Conservation (phyloP, 805 yeast genomes). For the Candida palmyrensis region DNA sequence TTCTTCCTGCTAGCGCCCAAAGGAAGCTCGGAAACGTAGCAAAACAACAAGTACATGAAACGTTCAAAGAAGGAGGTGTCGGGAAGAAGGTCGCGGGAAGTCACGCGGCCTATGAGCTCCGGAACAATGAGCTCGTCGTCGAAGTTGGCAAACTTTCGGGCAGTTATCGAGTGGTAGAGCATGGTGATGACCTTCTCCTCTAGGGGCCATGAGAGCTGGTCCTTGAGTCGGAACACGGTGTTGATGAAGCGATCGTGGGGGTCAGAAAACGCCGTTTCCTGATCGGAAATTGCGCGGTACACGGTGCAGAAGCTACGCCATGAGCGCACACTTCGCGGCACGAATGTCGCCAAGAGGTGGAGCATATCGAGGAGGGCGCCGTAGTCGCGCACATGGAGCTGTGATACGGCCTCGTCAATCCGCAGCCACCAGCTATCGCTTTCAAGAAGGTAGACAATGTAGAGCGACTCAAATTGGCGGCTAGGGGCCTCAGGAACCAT, state of each 20-base stretch:
- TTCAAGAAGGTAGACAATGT: constrained; percentile 13
- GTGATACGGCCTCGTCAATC: constrained; percentile 16
- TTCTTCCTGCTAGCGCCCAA: constrained; percentile 16
- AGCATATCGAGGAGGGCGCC: constrained; percentile 13
- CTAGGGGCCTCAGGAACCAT: no score
- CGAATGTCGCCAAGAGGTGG: constrained; percentile 11
- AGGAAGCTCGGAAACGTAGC: constrained; percentile 23
- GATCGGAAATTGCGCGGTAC: constrained; percentile 11
- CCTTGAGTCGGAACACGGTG: constrained; percentile 18
- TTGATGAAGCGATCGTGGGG: constrained; percentile 24
- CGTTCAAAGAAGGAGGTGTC: constrained; percentile 26
- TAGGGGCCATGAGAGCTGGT: constrained; percentile 23
- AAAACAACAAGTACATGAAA: constrained; percentile 32
- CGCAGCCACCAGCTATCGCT: constrained; percentile 22
- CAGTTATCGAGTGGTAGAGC: constrained; percentile 25
- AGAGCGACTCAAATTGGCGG: constrained; percentile 20
- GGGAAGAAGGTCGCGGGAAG: constrained; percentile 24
- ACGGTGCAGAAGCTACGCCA: constrained; percentile 24
- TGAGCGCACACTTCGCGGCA: constrained; percentile 8
- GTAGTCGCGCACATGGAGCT: constrained; percentile 7
- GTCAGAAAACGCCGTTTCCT: constrained; percentile 11
- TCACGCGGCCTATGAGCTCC: constrained; percentile 15
- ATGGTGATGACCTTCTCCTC: constrained; percentile 29
- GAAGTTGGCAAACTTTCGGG: constrained; percentile 31
- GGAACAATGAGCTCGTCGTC: constrained; percentile 26